phyloP scores from a whole-genome alignment of 108 stramenopile genomes.

The Skeletonema costatum region DNA sequence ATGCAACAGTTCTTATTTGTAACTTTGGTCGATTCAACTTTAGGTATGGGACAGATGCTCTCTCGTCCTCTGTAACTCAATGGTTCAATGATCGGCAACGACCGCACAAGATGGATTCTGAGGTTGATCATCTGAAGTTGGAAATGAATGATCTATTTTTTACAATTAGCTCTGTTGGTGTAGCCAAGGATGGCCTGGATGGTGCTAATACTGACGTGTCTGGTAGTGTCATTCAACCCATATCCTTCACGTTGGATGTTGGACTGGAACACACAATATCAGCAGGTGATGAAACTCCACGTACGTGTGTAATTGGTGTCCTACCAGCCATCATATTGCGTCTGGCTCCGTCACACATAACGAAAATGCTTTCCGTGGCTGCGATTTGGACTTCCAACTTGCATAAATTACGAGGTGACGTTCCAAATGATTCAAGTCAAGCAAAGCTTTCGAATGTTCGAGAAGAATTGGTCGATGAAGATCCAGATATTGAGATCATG shows the following conservation, averaged over 20 bases:
- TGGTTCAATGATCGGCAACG: constrained; percentile 61
- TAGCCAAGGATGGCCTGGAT: constrained; percentile 37
- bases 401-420: constrained; percentile 21
- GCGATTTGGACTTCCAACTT: constrained; percentile 60
- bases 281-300: constrained; percentile 49
- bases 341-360: constrained; percentile 61
- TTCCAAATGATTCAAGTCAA: neutral
- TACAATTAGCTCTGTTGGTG: constrained; percentile 37
- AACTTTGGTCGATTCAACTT: constrained; percentile 79
- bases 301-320: constrained; percentile 73
- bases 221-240: constrained; percentile 73
- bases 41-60: constrained; percentile 57
- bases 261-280: constrained; percentile 60
- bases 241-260: constrained; percentile 60
- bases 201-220: constrained; percentile 55
- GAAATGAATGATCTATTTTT: constrained; percentile 55
- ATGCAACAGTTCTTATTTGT: constrained; percentile 65
- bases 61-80: constrained; percentile 47
- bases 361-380: constrained; percentile 58
- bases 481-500: constrained; percentile 34
- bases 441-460: constrained; percentile 12
- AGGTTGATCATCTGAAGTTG: constrained; percentile 53
- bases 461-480: constrained; percentile 12
- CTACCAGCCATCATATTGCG: constrained; percentile 63
- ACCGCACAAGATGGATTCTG: constrained; percentile 32